Evolutionary conservation across 2,329 filamentous ascomycete genomes (phyloP), one percentile per base, ranked within the genome.

Genomic region (Trichothecium sympodiale): DNA sequence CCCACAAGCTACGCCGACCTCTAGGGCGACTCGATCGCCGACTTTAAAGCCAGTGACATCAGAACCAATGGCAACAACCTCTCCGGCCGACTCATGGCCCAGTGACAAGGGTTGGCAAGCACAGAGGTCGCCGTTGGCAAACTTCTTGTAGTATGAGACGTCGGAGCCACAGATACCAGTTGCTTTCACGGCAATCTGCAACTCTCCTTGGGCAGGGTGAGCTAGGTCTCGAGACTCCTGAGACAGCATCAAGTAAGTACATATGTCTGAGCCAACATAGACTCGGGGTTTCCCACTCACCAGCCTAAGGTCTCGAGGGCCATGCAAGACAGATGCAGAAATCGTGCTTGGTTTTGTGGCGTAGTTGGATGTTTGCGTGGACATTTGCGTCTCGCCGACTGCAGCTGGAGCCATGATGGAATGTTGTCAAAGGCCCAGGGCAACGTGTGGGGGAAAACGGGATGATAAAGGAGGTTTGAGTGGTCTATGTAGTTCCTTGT

Each of bases 141-240:
- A 81, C 48, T 80, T 80, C 53, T 74, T 80, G 62, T 80, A 83
- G 56, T 83, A 83, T 36, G 74, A 75, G 36, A 81, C 71, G 54
- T 83, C 78, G 7, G 76, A 81, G 38, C 78, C 78, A 53, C 78
- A 83, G 46, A 83, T 76, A 27, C 78, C 77, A 17, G 78, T 82
- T 6, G 72, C 68, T 47, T 71, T 72, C 53, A 83, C 65, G 45
- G 73, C 66, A 47, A 82, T 67, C 55, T 82, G 78, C 37, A 83
- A 64, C 50, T 82, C 76, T 37, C 65, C 68, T 17, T 48, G 43
- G 17, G 49, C 53, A 6, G 68, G 68, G 8, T 62, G 59, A 31
- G 65, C 60, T 26, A 76, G 63, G 27, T 38, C 64, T 48, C 68
- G 61, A 29, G 55, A 53, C 54, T 76, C 71, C 71, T 75, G 43